A percentile compares a stretch with the other conserved stretches of the same genome.
These are phyloP conservation scores for Aureobasidium melanogenum DNA, from an alignment of 2,329 filamentous ascomycete species.

Conservation along the genomic window DNA sequence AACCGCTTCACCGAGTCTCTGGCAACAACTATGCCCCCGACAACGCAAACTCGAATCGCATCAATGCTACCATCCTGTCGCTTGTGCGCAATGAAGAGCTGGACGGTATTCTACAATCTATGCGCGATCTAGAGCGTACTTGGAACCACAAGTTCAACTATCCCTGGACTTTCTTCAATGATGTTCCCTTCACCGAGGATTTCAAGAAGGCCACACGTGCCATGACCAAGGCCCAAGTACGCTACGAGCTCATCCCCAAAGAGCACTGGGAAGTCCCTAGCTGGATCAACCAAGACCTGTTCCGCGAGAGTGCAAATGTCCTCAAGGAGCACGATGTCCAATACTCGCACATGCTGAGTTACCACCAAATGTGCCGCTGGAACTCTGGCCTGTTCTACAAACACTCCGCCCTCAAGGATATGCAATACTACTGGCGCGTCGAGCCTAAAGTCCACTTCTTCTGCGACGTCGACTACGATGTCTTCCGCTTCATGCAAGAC, in stretches of 20 bases:
- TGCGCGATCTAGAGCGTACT: slow-evolving; percentile 83
- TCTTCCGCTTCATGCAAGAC: slow-evolving; percentile 96
- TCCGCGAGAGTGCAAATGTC: slow-evolving; percentile 72
- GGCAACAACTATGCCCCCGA: slow-evolving; percentile 70
- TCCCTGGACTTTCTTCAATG: slow-evolving; percentile 98
- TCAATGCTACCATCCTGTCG: slow-evolving; percentile 86
- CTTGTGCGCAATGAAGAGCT: slow-evolving; percentile 91
- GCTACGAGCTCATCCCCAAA: slow-evolving; percentile 81
- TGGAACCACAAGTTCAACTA: slow-evolving; percentile 99
- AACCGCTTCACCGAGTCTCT: slow-evolving; percentile 58
- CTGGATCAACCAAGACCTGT: slow-evolving; percentile 87
- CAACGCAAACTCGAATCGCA: slow-evolving; percentile 67
- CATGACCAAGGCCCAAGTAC: slow-evolving; percentile 78
- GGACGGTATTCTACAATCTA: slow-evolving; percentile 72
- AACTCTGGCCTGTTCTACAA: slow-evolving; percentile 98
- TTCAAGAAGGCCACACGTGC: slow-evolving; percentile 78
- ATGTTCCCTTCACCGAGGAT: slow-evolving; percentile 83
- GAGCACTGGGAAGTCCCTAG: slow-evolving; percentile 89
- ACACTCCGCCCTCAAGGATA: slow-evolving; percentile 74
- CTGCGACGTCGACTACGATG: slow-evolving; percentile 96
- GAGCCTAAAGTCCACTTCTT: slow-evolving; percentile 99
- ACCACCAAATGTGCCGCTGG: slow-evolving; percentile 99
- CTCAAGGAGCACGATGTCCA: slow-evolving; percentile 80
- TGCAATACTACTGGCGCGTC: slow-evolving; percentile 95
- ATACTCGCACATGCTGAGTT: slow-evolving; percentile 80